Percentiles rank a stretch among this genome's conserved stretches.
Evolutionary conservation across 805 yeast species (phyloP).

Genomic region (Lachancea sp.): DNA sequence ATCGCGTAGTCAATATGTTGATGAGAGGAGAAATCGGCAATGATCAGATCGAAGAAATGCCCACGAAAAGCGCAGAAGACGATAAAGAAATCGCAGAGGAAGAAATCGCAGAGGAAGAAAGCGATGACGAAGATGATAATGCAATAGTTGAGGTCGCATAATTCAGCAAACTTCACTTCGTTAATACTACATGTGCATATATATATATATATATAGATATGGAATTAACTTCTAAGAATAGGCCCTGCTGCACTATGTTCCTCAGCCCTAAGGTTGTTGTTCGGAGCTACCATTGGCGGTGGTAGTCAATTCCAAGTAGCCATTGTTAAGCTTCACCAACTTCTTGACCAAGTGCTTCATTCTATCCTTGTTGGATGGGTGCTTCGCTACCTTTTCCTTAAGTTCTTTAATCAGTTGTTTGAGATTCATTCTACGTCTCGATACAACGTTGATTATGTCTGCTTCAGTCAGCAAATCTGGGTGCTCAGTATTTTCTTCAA

Average conservation of each 20-base stretch:
- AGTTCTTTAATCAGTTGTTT: constrained; percentile 57
- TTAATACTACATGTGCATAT: too few species aligned
- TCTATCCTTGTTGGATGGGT: constrained; percentile 56
- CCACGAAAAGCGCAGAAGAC: constrained; percentile 42
- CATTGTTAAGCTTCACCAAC: constrained; percentile 44
- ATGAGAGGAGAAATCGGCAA: constrained; percentile 77
- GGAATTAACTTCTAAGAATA: background rate
- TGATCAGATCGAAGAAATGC: constrained; percentile 42
- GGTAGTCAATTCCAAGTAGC: constrained; percentile 21
- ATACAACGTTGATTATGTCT: constrained; percentile 63
- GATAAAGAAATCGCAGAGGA: constrained; percentile 39
- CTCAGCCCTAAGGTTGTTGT: too few species aligned
- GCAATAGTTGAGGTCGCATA: constrained; percentile 35
- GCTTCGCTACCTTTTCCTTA: constrained; percentile 55
- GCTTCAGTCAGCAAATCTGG: constrained; percentile 50
- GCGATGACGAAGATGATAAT: constrained; percentile 18
- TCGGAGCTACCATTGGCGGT: background rate
- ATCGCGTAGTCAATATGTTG: constrained; percentile 79
- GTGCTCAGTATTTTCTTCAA: constrained; percentile 6
- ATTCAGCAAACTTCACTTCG: background rate
- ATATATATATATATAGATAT: background rate
- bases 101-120: constrained; percentile 21
- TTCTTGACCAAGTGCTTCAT: constrained; percentile 53
- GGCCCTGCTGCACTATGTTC: background rate
- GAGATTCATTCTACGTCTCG: constrained; percentile 40